These are phyloP conservation scores for Cryptococcus wingfieldii DNA, from an alignment of 1,284 basidiomycete genomes.

Conservation along the genomic window DNA sequence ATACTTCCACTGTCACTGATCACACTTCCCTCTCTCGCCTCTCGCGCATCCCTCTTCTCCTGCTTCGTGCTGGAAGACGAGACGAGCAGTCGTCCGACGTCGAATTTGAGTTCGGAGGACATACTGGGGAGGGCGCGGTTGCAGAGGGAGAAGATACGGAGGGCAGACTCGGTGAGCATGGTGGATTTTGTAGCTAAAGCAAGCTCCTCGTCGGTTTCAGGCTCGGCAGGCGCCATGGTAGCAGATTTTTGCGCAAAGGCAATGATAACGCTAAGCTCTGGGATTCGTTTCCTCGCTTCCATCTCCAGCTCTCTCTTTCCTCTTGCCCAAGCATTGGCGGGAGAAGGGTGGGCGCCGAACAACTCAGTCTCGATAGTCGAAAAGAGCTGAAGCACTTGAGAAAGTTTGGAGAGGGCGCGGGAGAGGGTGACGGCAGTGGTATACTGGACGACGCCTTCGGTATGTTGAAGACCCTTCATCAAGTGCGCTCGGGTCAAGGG, in stretches of 20 bases:
- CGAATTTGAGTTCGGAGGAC: constrained; percentile 74
- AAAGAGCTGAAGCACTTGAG: constrained; percentile 57
- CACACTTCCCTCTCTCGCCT: constrained; percentile 44
- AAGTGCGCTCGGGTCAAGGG: constrained; percentile 65
- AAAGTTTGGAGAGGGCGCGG: constrained; percentile 68
- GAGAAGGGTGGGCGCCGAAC: constrained; percentile 48
- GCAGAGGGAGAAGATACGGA: constrained; percentile 78
- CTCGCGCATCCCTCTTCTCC: constrained; percentile 39
- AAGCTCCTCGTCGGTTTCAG: constrained; percentile 29
- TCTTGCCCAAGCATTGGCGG: constrained; percentile 65
- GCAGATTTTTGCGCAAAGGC: constrained; percentile 63
- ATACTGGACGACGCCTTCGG: constrained; percentile 74
- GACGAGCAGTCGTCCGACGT: constrained; percentile 72
- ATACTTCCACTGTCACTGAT: constrained; percentile 34
- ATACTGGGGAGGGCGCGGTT: constrained; percentile 68
- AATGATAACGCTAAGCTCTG: constrained; percentile 77
- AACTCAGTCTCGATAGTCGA: constrained; percentile 55
- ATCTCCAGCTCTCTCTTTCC: constrained; percentile 62
- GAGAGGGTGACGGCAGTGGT: constrained; percentile 69
- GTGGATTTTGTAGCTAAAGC: constrained; percentile 47
- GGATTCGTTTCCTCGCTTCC: constrained; percentile 70
- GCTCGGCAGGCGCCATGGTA: constrained; percentile 41
- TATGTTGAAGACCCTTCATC: constrained; percentile 69
- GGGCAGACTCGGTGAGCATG: constrained; percentile 69
- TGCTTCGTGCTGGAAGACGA: constrained; percentile 51